phyloP scores from a whole-genome alignment of 306 rosid genomes.

The Arachis stenosperma region DNA sequence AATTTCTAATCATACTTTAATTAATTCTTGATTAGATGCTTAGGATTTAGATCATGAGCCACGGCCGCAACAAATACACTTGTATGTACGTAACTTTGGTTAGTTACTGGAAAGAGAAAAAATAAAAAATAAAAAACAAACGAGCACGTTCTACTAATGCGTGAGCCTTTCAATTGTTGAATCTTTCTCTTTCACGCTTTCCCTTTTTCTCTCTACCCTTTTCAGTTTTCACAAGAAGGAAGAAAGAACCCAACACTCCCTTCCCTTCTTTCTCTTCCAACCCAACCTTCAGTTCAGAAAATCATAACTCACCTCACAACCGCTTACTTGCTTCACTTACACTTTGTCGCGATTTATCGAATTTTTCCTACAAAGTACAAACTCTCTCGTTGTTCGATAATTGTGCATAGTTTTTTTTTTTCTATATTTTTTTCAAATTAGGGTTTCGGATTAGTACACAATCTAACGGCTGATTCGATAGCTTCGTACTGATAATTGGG shows the following conservation, averaged over 20 bases:
- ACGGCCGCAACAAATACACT: background rate
- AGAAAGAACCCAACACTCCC: background rate
- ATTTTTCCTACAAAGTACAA: background rate
- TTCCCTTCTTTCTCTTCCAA: background rate
- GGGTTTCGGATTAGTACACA: constrained; percentile 31
- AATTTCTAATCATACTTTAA: background rate
- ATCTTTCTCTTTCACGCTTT: constrained; percentile 10
- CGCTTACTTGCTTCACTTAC: background rate
- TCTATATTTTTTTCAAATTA: background rate
- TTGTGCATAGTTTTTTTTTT: too few relatives aligned
- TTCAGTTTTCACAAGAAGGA: background rate
- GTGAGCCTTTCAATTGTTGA: background rate
- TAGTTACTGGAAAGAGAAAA: background rate
- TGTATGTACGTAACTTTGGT: background rate
- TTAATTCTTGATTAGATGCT: too few relatives aligned
- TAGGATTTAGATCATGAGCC: too few relatives aligned
- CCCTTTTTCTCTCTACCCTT: background rate
- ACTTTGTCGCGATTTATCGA: background rate
- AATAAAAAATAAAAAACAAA: background rate
- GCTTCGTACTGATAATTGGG: background rate
- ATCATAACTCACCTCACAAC: background rate
- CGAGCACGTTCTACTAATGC: background rate
- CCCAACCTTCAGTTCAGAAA: too few relatives aligned
- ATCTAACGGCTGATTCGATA: background rate
- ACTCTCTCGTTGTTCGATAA: too few relatives aligned